phyloP scores from a whole-genome alignment of 768 basidiomycete genomes.

The Hypholoma sublateritium region DNA sequence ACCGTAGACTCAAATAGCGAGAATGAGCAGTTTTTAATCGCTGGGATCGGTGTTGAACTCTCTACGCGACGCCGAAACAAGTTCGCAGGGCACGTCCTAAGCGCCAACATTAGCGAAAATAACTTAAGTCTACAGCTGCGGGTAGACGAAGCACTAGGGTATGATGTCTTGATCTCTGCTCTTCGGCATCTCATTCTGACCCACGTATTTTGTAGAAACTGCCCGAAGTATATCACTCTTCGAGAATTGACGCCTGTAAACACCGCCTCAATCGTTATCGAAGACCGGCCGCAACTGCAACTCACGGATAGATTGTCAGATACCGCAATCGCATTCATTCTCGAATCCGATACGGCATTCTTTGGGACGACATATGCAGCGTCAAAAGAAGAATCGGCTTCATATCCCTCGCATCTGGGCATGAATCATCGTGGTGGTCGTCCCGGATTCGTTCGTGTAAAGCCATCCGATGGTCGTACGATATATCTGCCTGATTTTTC shows the following conservation, averaged over 20 bases:
- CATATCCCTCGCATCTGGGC: constrained; percentile 57
- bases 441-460: constrained; percentile 62
- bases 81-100: constrained; percentile 49
- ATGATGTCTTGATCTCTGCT: constrained; percentile 18
- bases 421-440: constrained; percentile 67
- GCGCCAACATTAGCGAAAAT: constrained; percentile 26
- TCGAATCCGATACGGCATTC: constrained; percentile 51
- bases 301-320: constrained; percentile 44
- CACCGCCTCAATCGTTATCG: constrained; percentile 37
- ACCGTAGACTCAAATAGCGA: constrained; percentile 8
- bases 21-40: constrained; percentile 35
- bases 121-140: constrained; percentile 36
- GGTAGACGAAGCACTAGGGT: constrained; percentile 64
- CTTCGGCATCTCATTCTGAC: not conserved
- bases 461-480: constrained; percentile 52
- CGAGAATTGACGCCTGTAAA: constrained; percentile 49
- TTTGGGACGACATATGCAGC: constrained; percentile 53
- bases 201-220: constrained; percentile 42
- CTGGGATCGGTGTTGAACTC: constrained; percentile 62
- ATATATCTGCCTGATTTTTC: constrained; percentile 61
- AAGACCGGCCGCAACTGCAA: constrained; percentile 33
- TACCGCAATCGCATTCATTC: constrained; percentile 48
- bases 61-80: constrained; percentile 60
- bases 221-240: constrained; percentile 68
- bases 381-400: constrained; percentile 30